These are phyloP conservation scores for Ustilago esculenta DNA, from an alignment of 1,284 basidiomycete genomes.

Conservation along the genomic window DNA sequence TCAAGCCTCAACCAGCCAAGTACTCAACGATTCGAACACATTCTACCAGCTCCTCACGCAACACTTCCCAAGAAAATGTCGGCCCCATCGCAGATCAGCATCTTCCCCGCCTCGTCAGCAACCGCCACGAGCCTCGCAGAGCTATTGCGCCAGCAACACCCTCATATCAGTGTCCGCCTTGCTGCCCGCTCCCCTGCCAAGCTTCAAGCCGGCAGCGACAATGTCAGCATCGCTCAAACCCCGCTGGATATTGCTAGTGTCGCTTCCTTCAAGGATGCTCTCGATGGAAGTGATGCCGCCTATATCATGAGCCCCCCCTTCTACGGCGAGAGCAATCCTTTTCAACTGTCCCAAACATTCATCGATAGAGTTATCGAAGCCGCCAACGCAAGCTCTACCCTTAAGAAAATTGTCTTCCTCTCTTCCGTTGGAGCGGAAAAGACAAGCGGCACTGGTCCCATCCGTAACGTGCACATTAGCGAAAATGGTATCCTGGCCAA, in stretches of 20 bases:
- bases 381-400: conserved; percentile 12
- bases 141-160: conserved; percentile 19
- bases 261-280: conserved; percentile 18
- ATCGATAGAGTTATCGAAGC: conserved; percentile 13
- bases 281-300: conserved; percentile 26
- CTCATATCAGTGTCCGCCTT: conserved; percentile 16
- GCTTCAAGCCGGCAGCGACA: conserved; percentile 7
- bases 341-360: conserved; percentile 4
- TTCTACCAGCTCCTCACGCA: no score
- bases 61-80: conserved; percentile 16
- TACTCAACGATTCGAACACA: neutral
- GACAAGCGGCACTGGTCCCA: conserved; percentile 9
- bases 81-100: conserved; percentile 22
- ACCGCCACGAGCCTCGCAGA: conserved; percentile 7
- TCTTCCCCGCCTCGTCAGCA: conserved; percentile 29
- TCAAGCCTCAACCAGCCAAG: neutral
- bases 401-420: conserved; percentile 28
- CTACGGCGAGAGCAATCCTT: conserved; percentile 5
- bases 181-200: conserved; percentile 20
- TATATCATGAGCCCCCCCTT: conserved; percentile 31
- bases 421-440: conserved; percentile 24
- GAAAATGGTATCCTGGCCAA: conserved; percentile 13
- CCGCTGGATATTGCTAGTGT: conserved; percentile 10
- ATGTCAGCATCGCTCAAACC: conserved; percentile 12
- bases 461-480: conserved; percentile 15